Evolutionary conservation across 2,329 filamentous ascomycete genomes (phyloP), one percentile per base, ranked within the genome.

Genomic region (Diaporthe australafricana): DNA sequence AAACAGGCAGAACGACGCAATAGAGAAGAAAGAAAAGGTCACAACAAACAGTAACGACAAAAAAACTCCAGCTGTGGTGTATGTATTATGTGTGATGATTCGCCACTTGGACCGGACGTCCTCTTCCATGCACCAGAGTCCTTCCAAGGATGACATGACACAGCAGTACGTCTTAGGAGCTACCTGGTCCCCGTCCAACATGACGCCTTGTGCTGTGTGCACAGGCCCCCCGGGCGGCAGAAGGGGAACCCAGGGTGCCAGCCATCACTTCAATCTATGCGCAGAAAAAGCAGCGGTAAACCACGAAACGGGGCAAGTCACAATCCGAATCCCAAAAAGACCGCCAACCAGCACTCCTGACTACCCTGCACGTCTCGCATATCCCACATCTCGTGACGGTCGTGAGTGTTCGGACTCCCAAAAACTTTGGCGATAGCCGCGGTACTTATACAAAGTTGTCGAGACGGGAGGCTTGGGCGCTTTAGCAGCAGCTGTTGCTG

Each of bases 401-500:
- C 72, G 70, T 72, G 70, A 69, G 69, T 53, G 42, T 53, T 53
- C 22, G 48, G 57, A 48, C 56, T 72, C 66, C 50, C 56, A 72
- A 63, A 50, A 55, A 40, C 57, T 65, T 48, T 57, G 69, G 53
- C 63, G 65, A 62, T 71, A 56, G 65, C 48, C 50, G 48, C 70
- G 69, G 65, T 71, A 72, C 70, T 70, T 72, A 68, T 73, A 73
- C 69, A 72, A 69, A 73, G 63, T 70, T 73, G 67, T 47, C 53
- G 52, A 56, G 52, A 57, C 48, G 48, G 63, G 45, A 45, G 52
- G 52, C 60, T 30, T n/a, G 22, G 38, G 63, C 73, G 79, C 88
- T 87, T 87, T 97, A 98, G 88, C 95, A 98, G 90, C 95, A 98
- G 83, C 94, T 92, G 81, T 93, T 92, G 81, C 90, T 94, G 78